Percentiles rank a stretch among this genome's conserved stretches.
phyloP scores from a whole-genome alignment of 176 grass and related monocot genomes.

The Oryza officinalis region DNA sequence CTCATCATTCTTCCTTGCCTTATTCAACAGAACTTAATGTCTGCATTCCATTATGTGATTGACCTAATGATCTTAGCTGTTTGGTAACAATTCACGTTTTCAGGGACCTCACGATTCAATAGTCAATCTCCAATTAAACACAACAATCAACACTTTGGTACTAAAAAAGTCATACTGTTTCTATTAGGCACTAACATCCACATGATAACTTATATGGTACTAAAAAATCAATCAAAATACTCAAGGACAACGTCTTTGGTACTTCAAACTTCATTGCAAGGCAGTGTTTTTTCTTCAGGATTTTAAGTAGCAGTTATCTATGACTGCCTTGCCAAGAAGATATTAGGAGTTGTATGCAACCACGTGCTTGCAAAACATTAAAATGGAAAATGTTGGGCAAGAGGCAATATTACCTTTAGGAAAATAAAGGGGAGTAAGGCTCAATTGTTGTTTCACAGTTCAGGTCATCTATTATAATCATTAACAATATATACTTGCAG shows the following conservation, averaged over 20 bases:
- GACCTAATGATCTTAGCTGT: not conserved
- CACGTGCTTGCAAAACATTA: not conserved
- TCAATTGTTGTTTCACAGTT: not conserved
- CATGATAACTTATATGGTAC: not conserved
- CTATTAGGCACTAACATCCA: not conserved
- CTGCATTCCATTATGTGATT: not conserved
- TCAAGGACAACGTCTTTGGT: not conserved
- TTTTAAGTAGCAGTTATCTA: not conserved
- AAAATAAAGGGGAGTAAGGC: not conserved
- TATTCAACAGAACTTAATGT: not conserved
- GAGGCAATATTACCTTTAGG: not conserved
- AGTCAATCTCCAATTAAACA: not conserved
- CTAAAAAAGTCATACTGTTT: not conserved
- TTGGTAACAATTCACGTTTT: not conserved
- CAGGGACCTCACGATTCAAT: not conserved
- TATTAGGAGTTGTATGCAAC: not conserved
- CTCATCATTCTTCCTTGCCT: not conserved
- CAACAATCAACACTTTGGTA: not conserved
- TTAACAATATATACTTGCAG: not conserved
- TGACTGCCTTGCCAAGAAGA: not conserved
- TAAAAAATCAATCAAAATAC: slow-evolving; percentile 5
- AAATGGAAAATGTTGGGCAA: not conserved
- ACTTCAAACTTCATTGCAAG: not conserved
- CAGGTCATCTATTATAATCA: not conserved
- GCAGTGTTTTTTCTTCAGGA: not conserved